Percentiles rank a stretch among this genome's conserved stretches.
These are phyloP conservation scores for Pseudogymnoascus sp. DNA, from an alignment of 2,329 filamentous ascomycete species.

Conservation along the genomic window DNA sequence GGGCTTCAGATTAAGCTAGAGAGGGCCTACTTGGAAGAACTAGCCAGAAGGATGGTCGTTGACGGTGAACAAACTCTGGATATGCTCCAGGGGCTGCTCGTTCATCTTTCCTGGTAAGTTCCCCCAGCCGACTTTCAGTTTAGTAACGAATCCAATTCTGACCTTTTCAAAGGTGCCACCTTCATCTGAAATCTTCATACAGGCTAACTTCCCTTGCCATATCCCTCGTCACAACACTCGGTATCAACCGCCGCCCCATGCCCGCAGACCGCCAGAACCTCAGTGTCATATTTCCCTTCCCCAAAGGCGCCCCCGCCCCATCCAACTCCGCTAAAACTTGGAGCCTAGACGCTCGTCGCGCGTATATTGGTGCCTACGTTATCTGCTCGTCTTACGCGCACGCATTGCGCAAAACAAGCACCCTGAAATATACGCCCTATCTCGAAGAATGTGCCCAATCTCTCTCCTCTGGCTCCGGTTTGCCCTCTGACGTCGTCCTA, in stretches of 20 bases:
- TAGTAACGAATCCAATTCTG: not conserved
- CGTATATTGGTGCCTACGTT: slow-evolving; percentile 12
- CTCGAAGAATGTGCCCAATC: slow-evolving; percentile 13
- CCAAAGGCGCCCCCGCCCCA: not conserved
- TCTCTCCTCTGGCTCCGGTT: not conserved
- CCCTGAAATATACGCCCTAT: not conserved
- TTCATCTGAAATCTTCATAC: slow-evolving; percentile 13
- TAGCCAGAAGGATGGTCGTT: slow-evolving; percentile 10
- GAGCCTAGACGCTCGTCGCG: slow-evolving; percentile 10
- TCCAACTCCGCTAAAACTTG: not conserved
- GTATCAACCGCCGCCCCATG: slow-evolving; percentile 4
- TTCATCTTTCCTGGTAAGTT: slow-evolving; percentile 11
- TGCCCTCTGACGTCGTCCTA: slow-evolving; percentile 6
- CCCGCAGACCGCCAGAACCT: not conserved
- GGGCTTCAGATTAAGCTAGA: slow-evolving; percentile 5
- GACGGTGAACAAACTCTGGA: slow-evolving; percentile 12
- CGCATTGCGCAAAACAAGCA: not conserved
- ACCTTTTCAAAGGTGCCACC: slow-evolving; percentile 11
- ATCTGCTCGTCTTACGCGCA: slow-evolving; percentile 11
- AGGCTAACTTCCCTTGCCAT: slow-evolving; percentile 9
- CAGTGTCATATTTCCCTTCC: slow-evolving; percentile 3
- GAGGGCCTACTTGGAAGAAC: slow-evolving; percentile 3
- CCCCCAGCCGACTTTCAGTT: not conserved
- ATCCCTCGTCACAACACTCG: slow-evolving; percentile 7
- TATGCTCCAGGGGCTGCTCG: slow-evolving; percentile 11